Percentiles rank a stretch among this genome's conserved stretches.
Conservation (phyloP, 139 green algal genomes). For the Cymbomonas tetramitiformis region DNA sequence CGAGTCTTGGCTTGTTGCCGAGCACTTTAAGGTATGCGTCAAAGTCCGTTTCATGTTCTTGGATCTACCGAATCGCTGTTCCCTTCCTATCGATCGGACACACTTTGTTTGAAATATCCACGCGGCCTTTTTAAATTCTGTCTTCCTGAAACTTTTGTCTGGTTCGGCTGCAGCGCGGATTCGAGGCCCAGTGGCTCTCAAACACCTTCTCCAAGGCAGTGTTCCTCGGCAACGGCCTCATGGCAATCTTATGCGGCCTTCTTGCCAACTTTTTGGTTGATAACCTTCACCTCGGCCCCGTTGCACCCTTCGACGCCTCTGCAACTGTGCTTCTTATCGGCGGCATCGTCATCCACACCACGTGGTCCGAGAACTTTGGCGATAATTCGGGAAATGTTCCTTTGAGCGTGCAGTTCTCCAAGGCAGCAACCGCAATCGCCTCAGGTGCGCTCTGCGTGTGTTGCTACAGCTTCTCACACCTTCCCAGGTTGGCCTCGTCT, state of each 20-base stretch:
- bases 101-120: not conserved
- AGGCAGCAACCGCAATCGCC: too few relatives aligned
- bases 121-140: not conserved
- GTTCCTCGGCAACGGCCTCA: conserved; percentile 87
- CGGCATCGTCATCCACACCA: conserved; percentile 51
- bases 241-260: conserved; percentile 80
- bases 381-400: conserved; percentile 37
- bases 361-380: conserved; percentile 88
- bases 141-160: not conserved
- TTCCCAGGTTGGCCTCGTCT: too few relatives aligned
- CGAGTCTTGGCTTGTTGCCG: conserved; percentile 84
- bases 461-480: too few relatives aligned
- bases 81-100: not conserved
- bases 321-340: conserved; percentile 58
- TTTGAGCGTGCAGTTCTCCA: conserved; percentile 35
- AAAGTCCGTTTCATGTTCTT: not conserved
- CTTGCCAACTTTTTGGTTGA: conserved; percentile 75
- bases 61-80: not conserved
- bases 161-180: conserved; percentile 40
- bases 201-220: conserved; percentile 78
- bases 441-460: too few relatives aligned
- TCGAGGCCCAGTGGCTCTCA: conserved; percentile 61
- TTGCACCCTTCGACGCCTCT: conserved; percentile 88
- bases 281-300: conserved; percentile 53
- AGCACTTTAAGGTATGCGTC: conserved; percentile 83